A percentile compares a stretch with the other conserved stretches of the same genome.
Evolutionary conservation across 805 yeast species (phyloP).

Genomic region (Candida dajiaensis): DNA sequence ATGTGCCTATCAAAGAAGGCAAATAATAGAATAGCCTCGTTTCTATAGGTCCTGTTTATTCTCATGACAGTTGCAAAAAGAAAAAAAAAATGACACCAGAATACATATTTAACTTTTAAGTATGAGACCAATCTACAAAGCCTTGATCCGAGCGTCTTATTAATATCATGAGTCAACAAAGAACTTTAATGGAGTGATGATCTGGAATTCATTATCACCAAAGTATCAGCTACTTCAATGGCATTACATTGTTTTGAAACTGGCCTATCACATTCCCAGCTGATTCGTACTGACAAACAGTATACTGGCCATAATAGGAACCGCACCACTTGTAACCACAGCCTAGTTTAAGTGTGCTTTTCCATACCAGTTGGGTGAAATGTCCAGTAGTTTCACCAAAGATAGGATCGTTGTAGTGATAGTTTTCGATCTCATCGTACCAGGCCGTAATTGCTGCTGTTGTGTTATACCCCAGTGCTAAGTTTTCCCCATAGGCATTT

Average conservation of each 20-base stretch:
- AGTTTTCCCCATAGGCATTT: slow-evolving; percentile 67
- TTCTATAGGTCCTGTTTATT: neutral
- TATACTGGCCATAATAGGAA: slow-evolving; percentile 42
- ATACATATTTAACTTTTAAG: neutral
- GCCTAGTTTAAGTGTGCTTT: slow-evolving; percentile 52
- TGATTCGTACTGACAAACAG: slow-evolving; percentile 63
- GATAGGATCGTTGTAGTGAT: slow-evolving; percentile 45
- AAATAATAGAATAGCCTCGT: neutral
- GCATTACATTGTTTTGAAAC: slow-evolving; percentile 30
- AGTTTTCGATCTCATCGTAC: slow-evolving; percentile 58
- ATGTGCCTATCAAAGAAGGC: neutral
- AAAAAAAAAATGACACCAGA: too few relatives aligned
- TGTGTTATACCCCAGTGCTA: slow-evolving; percentile 64
- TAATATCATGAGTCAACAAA: neutral
- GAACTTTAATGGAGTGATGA: neutral
- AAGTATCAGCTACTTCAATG: slow-evolving; percentile 3
- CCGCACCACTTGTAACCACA: slow-evolving; percentile 65
- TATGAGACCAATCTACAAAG: neutral
- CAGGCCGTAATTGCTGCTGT: slow-evolving; percentile 66
- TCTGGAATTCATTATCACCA: neutral
- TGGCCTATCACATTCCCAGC: slow-evolving; percentile 58
- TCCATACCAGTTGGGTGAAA: slow-evolving; percentile 80
- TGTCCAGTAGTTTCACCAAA: slow-evolving; percentile 56
- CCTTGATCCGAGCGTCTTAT: neutral
- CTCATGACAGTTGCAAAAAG: neutral